Base-by-base conservation (phyloP, 1,139 yeast species). In the Magnusiomyces fungicola region DNA sequence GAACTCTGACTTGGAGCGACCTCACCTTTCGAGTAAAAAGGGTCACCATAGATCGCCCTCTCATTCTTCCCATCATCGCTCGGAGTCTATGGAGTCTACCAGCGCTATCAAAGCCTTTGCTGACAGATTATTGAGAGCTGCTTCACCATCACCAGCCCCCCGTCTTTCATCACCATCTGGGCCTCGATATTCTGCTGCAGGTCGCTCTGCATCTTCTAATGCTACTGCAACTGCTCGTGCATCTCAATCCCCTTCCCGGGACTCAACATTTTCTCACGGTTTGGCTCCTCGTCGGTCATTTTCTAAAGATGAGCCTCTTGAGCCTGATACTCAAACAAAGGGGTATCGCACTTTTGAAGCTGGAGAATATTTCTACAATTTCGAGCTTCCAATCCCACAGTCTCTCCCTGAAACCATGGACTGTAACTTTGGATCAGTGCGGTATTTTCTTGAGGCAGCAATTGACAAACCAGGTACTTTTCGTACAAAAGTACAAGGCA, bases 361-460 rank as follows among this genome's bases (percentile, higher is more conserved):
- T 0, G 98, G 97, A 30, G 97, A 89, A 61, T 92, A 92, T 61
- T 74, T 87, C 43, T 92, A 90, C 69, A 85, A 88, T 55, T 92
- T 92, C 63, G 98, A 92, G 67, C 88, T 89, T 53, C 83, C 95
- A 2, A 72, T 92, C 32, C 92, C 86, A 3, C 80, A 90, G 14
- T 79, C 87, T 9, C 72, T 83, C 41, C 97, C 97, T 0, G 98
- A 92, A 66, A 64, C 95, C 0, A 77, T 86, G 14, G 68, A 71
- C 36, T 89, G 88, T 12, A 81, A 90, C 6, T 89, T 86, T 67
- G 98, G 98, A 1, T 73, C 78, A 6, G 95, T 89, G 2, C 64
- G 68, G 41, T 92, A 94, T 66, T 67, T 65, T 45, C 69, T 92
- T 45, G 86, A 83, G 53, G 92, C 89, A 0, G 65, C 70, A 14